Base-by-base conservation (phyloP, 371 early-diverging fungal genomes). In the Circinella minor region DNA sequence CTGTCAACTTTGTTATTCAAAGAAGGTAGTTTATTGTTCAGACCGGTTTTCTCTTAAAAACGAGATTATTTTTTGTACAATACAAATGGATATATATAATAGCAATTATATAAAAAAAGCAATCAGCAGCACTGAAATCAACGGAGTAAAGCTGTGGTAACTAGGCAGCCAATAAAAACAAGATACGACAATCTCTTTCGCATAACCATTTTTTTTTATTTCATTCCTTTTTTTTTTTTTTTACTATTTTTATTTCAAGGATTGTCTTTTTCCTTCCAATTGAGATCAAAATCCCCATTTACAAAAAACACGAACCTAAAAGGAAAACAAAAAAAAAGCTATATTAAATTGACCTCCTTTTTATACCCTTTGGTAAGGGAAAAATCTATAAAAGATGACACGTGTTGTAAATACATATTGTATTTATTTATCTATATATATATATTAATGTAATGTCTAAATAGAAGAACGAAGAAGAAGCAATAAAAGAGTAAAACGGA, bases 331-430 rank as follows among this genome's bases (percentile, higher is more conserved):
- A 11, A 9, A 39, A 39, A 8, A 60, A 27, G 27, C 27, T 8
- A 9, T 46, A 51, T 27, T 49, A 97, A 57, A 11, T 57, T 7
- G 27, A 5, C 27, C 51, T 43, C 43, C 43, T 43, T 43, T 43
- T 43, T 54, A n/a, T 54, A 18, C 54, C 54, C 54, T 54, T 54
- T 54, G 54, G 54, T 54, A 54, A 54, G 54, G 48, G 27, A 27
- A 27, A 54, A 54, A n/a, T 54, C 2, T 6, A 54, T 15, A 1
- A n/a, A 51, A 51, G 54, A 54, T 54, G 54, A 54, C 54, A 54
- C 54, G 54, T 54, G 54, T 54, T 54, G 3, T 17, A 27, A 1
- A 27, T 27, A 27, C 27, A 27, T 0, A 27, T 27, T 27, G 27
- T 27, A 27, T 4, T 15, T 51, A 5, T 51, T 51, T 51, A 18